These are phyloP conservation scores for Neopestalotiopsis rosae DNA, from an alignment of 2,329 filamentous ascomycete species.

Conservation along the genomic window DNA sequence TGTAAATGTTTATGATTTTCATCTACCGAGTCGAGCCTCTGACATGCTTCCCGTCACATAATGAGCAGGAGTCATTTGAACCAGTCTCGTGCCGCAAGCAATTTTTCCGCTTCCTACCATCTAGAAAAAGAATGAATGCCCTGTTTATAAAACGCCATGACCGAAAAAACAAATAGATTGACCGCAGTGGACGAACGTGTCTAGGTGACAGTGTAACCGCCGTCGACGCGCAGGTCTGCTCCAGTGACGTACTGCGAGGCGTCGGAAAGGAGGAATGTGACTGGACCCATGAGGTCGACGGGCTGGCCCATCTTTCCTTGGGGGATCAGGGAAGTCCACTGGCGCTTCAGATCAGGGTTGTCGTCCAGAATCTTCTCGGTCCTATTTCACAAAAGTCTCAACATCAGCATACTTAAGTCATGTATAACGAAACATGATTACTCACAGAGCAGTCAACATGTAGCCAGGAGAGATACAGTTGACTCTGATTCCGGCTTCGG, in stretches of 20 bases:
- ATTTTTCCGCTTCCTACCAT: neutral
- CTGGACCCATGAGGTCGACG: conserved; percentile 91
- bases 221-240: conserved; percentile 81
- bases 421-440: conserved; percentile 24
- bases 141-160: neutral
- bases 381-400: conserved; percentile 48
- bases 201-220: conserved; percentile 85
- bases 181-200: conserved; percentile 17
- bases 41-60: neutral
- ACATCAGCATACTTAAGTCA: conserved; percentile 16
- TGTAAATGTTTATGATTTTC: neutral
- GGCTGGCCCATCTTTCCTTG: conserved; percentile 93
- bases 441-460: conserved; percentile 92
- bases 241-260: conserved; percentile 75
- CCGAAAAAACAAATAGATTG: no score
- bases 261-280: conserved; percentile 84
- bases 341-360: conserved; percentile 85
- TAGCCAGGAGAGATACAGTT: conserved; percentile 97
- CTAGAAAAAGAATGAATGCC: neutral
- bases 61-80: neutral
- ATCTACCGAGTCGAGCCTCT: neutral
- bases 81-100: neutral
- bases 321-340: conserved; percentile 93
- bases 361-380: conserved; percentile 95
- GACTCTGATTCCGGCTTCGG: conserved; percentile 83